These are phyloP conservation scores for Talaromyces islandicus DNA, from an alignment of 2,329 filamentous ascomycete species.

Conservation along the genomic window DNA sequence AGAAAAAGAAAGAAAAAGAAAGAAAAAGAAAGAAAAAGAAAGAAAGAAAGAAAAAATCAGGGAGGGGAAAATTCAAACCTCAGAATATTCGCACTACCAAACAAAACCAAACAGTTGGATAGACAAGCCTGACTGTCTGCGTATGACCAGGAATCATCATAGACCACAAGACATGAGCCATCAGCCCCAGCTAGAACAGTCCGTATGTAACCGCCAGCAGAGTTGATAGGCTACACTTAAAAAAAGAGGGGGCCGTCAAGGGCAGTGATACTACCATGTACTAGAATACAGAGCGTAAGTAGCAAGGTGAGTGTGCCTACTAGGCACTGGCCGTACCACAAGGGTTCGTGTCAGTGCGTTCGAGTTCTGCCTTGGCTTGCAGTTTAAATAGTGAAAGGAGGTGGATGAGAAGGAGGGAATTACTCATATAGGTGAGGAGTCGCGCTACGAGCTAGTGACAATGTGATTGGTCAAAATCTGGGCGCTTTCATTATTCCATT, in stretches of 20 bases:
- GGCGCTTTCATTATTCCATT: not conserved
- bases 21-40: not conserved
- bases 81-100: not conserved
- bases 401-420: not conserved
- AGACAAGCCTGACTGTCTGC: conserved; percentile 4
- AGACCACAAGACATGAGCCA: not conserved
- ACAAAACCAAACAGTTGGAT: conserved; percentile 8
- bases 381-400: not conserved
- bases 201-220: not conserved
- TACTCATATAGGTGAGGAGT: not conserved
- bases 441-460: not conserved
- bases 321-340: not conserved
- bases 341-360: not conserved
- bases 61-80: not conserved
- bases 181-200: not conserved
- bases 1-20: not conserved
- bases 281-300: not conserved
- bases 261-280: not conserved
- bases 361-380: not conserved
- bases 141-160: conserved; percentile 7
- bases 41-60: not conserved
- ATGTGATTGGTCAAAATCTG: not conserved
- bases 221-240: not conserved
- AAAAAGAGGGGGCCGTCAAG: not conserved
- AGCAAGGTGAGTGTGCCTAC: not conserved